phyloP scores from a whole-genome alignment of 2,329 filamentous ascomycete species.

The Ophiostoma sp. region DNA sequence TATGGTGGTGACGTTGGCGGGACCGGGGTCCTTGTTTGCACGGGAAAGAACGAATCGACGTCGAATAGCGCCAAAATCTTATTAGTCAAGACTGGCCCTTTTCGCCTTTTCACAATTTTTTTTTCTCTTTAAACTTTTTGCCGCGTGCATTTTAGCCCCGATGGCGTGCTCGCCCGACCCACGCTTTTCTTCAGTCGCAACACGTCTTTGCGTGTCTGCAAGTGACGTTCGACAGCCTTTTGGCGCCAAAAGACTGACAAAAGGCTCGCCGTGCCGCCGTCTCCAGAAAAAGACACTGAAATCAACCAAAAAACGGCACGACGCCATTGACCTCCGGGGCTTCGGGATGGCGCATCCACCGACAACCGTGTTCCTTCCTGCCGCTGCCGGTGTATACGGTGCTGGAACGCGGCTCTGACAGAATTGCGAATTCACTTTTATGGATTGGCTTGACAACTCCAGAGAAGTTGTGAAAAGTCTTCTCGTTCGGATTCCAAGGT shows the following conservation, averaged over 20 bases:
- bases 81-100: constrained; percentile 1
- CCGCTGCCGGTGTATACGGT: constrained; percentile 3
- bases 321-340: constrained; percentile 2
- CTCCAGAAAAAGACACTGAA: not conserved
- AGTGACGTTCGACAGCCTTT: too few species aligned
- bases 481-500: not conserved
- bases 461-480: not conserved
- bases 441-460: not conserved
- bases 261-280: not conserved
- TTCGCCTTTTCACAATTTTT: not conserved
- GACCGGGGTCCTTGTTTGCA: not conserved
- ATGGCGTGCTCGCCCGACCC: constrained; percentile 32
- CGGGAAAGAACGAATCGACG: not conserved
- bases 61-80: constrained; percentile 16
- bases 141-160: constrained; percentile 28
- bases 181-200: constrained; percentile 3
- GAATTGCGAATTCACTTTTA: not conserved
- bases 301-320: constrained; percentile 6
- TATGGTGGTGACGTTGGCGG: constrained; percentile 7
- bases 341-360: constrained; percentile 16
- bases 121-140: constrained; percentile 2
- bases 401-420: not conserved
- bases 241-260: not conserved
- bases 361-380: constrained; percentile 17
- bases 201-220: too few species aligned